Percentiles rank a stretch among this genome's conserved stretches.
These are phyloP conservation scores for Tympanopsis confertula DNA, from an alignment of 2,329 filamentous ascomycete genomes.

Conservation along the genomic window DNA sequence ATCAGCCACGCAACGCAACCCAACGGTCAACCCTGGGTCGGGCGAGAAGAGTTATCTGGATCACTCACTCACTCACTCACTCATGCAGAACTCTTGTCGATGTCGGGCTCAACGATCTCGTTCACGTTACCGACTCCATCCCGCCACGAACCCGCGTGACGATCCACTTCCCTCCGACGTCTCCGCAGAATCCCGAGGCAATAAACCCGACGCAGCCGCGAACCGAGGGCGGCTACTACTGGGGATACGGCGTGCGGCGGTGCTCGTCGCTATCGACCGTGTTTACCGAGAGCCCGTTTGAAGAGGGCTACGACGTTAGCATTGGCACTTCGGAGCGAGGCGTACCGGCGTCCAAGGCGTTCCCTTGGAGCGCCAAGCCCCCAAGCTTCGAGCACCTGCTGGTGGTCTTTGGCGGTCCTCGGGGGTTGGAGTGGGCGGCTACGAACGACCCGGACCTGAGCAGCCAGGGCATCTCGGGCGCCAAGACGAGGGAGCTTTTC, in stretches of 20 bases:
- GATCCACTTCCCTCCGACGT: slow-evolving; percentile 43
- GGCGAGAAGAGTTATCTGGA: too few species aligned
- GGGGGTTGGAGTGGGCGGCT: slow-evolving; percentile 67
- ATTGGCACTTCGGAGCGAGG: slow-evolving; percentile 78
- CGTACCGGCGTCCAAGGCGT: slow-evolving; percentile 31
- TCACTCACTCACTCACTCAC: slow-evolving; percentile 4
- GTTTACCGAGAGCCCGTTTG: slow-evolving; percentile 65
- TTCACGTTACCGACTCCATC: slow-evolving; percentile 46
- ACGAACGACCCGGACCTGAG: slow-evolving; percentile 43
- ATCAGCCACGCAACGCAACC: too few species aligned
- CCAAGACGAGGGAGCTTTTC: slow-evolving; percentile 60
- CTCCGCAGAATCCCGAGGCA: slow-evolving; percentile 34
- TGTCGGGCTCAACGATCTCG: slow-evolving; percentile 40
- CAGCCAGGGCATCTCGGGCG: slow-evolving; percentile 50
- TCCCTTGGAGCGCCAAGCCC: slow-evolving; percentile 25
- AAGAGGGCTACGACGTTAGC: slow-evolving; percentile 70
- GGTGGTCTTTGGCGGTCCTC: slow-evolving; percentile 70
- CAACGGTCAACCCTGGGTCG: too few species aligned
- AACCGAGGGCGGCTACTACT: slow-evolving; percentile 71
- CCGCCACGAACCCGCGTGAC: slow-evolving; percentile 65
- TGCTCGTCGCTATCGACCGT: slow-evolving; percentile 57
- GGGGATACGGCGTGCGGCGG: slow-evolving; percentile 66
- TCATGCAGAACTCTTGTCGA: slow-evolving; percentile 42
- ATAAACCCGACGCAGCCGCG: slow-evolving; percentile 60
- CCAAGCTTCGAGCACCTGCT: slow-evolving; percentile 58